These are phyloP conservation scores for Colletotrichum sp. DNA, from an alignment of 2,329 filamentous ascomycete species.

Conservation along the genomic window DNA sequence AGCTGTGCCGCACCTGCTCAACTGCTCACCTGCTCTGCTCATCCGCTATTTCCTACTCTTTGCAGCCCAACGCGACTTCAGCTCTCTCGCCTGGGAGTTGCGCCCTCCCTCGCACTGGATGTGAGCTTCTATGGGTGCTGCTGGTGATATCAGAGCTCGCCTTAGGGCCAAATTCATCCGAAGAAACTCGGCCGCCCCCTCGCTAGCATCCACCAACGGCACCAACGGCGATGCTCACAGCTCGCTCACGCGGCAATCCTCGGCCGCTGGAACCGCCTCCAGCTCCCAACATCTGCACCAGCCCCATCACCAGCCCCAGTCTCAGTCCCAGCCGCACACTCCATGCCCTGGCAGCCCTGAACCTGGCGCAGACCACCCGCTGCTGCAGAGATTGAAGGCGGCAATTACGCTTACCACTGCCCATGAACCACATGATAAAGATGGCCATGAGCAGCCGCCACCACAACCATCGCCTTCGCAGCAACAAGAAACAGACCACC, in stretches of 20 bases:
- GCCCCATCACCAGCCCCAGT: background rate
- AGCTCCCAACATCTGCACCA: constrained; percentile 14
- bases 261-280: constrained; percentile 16
- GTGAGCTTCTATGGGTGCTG: constrained; percentile 23
- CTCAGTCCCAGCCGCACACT: constrained; percentile 8
- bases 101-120: background rate
- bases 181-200: constrained; percentile 44
- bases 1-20: background rate
- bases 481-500: constrained; percentile 20
- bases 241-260: constrained; percentile 24
- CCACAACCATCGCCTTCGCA: constrained; percentile 1
- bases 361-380: background rate
- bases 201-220: constrained; percentile 38
- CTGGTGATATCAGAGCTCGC: constrained; percentile 49
- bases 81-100: background rate
- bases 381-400: constrained; percentile 17
- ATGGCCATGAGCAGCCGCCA: background rate
- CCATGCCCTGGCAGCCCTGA: constrained; percentile 1
- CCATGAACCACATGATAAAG: background rate
- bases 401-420: background rate
- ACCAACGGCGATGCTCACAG: constrained; percentile 31
- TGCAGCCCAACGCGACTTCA: background rate
- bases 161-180: constrained; percentile 52
- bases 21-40: background rate
- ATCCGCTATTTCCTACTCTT: background rate